Evolutionary conservation across 2,329 filamentous ascomycete genomes (phyloP), one percentile per base, ranked within the genome.

Genomic region (Xylariaceae sp.): DNA sequence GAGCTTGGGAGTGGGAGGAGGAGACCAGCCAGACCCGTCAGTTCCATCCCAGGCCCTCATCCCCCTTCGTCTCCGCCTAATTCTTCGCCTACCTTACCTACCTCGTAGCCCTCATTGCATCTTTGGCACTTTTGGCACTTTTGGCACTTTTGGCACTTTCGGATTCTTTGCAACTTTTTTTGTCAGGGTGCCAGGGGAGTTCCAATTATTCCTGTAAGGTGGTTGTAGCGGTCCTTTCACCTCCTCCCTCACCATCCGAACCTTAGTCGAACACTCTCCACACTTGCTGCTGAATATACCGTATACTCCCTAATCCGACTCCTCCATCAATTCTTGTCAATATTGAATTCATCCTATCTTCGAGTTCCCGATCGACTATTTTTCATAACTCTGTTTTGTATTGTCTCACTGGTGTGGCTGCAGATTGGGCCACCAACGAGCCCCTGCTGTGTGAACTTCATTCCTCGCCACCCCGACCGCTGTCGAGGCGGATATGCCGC

Each of bases 401-500:
- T 26, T 29, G 20, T 29, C 44, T 44, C 40, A 41, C 47, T 51
- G 16, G 49, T 50, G 40, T 32, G 50, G 29, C 46, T 55, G 41
- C 43, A 50, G 49, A 48, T 50, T 46, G 43, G 56, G 20, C 54
- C 47, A 23, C 50, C 45, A n/a, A 59, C 56, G 26, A 26, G 48
- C 56, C 48, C 48, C 53, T 51, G 56, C 50, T 55, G 51, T 52
- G n/a, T 58, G 57, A 37, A 7, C 12, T 10, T 26, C 32, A 16
- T 37, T 16, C 9, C 14, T 59, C 52, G 54, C 52, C 37, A n/a
- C 57, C 43, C 57, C 59, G 47, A 62, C 62, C 57, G 60, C 60
- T 52, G 60, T 59, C 55, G 56, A 61, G 60, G 60, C 56, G 58
- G 60, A 51, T 51, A 53, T 57, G 62, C 62, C 60, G 58, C 62